Base-by-base conservation (phyloP, 805 yeast genomes). In the Priceomyces carsonii region DNA sequence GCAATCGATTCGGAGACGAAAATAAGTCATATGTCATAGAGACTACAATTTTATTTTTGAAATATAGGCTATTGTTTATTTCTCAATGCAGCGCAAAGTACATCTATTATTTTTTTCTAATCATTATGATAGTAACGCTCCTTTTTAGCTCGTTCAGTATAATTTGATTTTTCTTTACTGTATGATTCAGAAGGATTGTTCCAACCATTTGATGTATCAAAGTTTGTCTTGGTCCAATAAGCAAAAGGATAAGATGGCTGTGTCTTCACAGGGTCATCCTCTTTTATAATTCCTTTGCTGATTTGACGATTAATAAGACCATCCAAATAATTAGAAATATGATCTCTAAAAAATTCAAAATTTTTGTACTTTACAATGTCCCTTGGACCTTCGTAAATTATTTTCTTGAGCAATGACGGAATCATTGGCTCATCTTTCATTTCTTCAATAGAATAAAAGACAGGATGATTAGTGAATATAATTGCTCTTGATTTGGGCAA, bases 351-450 rank as follows among this genome's bases (percentile, higher is more conserved):
- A 29, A 69, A 47, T 33, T 66, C 79, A 45, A 81, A 82, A 44
- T 72, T 71, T 53, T 82, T 82, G 58, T 82, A 83, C 52, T 77
- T 76, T 50, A 77, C 58, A 40, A 82, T 82, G 33, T 72, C 74
- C 42, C 75, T 79, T 7, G 88, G 87, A 0, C 79, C 87, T 53
- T 82, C 87, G 43, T 61, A 75, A 21, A 82, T 61, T 33, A 80
- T 77, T 47, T 79, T 81, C 50, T 74, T 73, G 32, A 82, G 55
- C 32, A 82, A 85, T 2, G 95, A 83, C 3, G 95, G 82, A 32
- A 90, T 82, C 38, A 87, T 57, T 1, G 86, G 79, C 44, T 83
- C 95, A 15, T 86, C 95, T 47, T 82, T 85, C 62, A 80, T 76
- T 38, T 85, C 91, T 25, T 84, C 90, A 26, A 85, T 77, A 2